Conservation (phyloP, 495 filamentous ascomycete genomes). For the Penicillium subrubescens region DNA sequence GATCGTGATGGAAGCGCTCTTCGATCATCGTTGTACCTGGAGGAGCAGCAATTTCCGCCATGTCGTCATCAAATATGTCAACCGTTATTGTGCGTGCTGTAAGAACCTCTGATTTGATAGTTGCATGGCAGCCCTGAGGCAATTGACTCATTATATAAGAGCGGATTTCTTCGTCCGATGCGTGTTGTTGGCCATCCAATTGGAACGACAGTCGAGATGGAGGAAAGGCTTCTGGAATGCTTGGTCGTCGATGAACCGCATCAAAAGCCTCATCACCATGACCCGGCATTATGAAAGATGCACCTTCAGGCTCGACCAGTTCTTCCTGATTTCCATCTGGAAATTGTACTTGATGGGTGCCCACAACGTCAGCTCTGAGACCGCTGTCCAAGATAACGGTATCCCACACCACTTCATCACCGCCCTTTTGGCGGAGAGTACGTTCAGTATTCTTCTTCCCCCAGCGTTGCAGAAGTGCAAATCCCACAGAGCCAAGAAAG, state of each 20-base stretch:
- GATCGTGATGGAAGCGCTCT: slow-evolving; percentile 50
- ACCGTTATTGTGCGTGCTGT: slow-evolving; percentile 74
- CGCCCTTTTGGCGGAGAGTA: slow-evolving; percentile 50
- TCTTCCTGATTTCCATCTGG: slow-evolving; percentile 19
- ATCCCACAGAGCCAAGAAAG: slow-evolving; percentile 65
- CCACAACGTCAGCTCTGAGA: slow-evolving; percentile 59
- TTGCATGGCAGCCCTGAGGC: slow-evolving; percentile 52
- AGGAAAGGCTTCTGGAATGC: slow-evolving; percentile 22
- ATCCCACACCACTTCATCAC: slow-evolving; percentile 74
- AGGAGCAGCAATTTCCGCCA: slow-evolving; percentile 61
- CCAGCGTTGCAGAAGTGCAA: slow-evolving; percentile 72
- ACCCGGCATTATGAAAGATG: slow-evolving; percentile 43
- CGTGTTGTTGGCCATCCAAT: slow-evolving; percentile 34
- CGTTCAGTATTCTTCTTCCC: slow-evolving; percentile 62
- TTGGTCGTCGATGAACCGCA: slow-evolving; percentile 48
- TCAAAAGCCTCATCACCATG: slow-evolving; percentile 46
- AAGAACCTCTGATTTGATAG: slow-evolving; percentile 63
- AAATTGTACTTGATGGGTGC: slow-evolving; percentile 38
- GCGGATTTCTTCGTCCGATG: slow-evolving; percentile 49
- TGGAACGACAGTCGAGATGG: slow-evolving; percentile 33
- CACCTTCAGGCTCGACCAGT: slow-evolving; percentile 23
- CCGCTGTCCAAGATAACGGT: slow-evolving; percentile 73
- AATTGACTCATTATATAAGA: slow-evolving; percentile 50
- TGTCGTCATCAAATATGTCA: slow-evolving; percentile 64
- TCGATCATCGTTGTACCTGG: slow-evolving; percentile 68